phyloP scores from a whole-genome alignment of 2,329 filamentous ascomycete genomes.

The Acrocalymma vagum region DNA sequence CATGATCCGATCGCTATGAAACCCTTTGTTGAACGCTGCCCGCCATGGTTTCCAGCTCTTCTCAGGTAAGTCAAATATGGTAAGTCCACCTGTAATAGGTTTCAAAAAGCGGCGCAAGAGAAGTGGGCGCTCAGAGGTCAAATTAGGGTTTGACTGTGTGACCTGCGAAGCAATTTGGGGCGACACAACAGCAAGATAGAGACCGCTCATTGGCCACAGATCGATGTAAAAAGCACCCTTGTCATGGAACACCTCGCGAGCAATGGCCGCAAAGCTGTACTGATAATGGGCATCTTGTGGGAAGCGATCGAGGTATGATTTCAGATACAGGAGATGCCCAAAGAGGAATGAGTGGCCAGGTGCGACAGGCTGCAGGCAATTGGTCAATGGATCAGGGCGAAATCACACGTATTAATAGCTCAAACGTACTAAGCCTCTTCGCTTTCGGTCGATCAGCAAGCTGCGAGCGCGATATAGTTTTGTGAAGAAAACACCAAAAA shows the following conservation, averaged over 20 bases:
- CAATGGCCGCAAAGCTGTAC: conserved; percentile 9
- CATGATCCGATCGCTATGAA: conserved; percentile 10
- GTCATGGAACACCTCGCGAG: conserved; percentile 3
- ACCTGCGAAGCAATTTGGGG: conserved; percentile 6
- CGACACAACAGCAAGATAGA: conserved; percentile 6
- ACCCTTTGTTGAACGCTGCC: conserved; percentile 14
- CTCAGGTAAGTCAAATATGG: conserved; percentile 11
- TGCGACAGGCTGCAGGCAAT: conserved; percentile 14
- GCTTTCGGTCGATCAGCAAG: too few species aligned
- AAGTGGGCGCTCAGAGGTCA: conserved; percentile 8
- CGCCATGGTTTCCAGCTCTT: conserved; percentile 17
- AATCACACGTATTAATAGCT: too few species aligned
- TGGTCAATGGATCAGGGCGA: too few species aligned
- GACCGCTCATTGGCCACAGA: conserved; percentile 14
- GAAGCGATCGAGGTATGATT: conserved; percentile 8
- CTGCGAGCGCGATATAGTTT: too few species aligned
- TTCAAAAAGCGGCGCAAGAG: conserved; percentile 11
- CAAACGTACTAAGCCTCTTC: too few species aligned
- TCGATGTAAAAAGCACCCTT: conserved; percentile 13
- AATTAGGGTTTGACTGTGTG: conserved; percentile 9
- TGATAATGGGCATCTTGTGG: conserved; percentile 15
- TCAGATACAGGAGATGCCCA: conserved; percentile 14
- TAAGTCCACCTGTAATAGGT: conserved; percentile 14
- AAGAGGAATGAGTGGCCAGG: conserved; percentile 15
- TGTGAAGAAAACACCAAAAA: too few species aligned